A percentile compares a stretch with the other conserved stretches of the same genome.
phyloP scores from a whole-genome alignment of 2,329 filamentous ascomycete genomes.

The Aureobasidium sp. region DNA sequence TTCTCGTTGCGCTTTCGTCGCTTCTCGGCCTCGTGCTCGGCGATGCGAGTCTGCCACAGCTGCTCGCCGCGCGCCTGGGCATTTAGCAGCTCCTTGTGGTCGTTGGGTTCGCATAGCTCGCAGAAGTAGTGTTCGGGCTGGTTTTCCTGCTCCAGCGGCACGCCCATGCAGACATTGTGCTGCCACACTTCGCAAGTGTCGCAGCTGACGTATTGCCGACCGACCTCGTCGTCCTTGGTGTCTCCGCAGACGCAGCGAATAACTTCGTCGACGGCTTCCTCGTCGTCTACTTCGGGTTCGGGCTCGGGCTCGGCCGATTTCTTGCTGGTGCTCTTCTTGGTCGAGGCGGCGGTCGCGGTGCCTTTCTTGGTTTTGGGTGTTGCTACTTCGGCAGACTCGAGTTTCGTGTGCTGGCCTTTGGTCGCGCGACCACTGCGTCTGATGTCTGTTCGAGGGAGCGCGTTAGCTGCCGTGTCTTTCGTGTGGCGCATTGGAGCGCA shows the following conservation, averaged over 20 bases:
- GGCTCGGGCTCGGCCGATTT: constrained; percentile 36
- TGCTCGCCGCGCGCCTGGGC: constrained; percentile 72
- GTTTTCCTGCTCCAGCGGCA: constrained; percentile 65
- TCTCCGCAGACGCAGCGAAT: constrained; percentile 92
- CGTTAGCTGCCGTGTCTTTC: constrained; percentile 7
- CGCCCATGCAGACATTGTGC: constrained; percentile 90
- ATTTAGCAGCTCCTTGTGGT: constrained; percentile 71
- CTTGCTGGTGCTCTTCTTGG: constrained; percentile 37
- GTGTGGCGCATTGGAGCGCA: neutral
- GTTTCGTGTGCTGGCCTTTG: constrained; percentile 91
- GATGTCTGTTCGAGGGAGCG: constrained; percentile 57
- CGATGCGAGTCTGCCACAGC: constrained; percentile 67
- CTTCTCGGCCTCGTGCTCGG: constrained; percentile 49
- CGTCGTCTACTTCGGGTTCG: constrained; percentile 41
- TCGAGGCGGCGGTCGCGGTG: constrained; percentile 17
- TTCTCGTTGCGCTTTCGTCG: constrained; percentile 44
- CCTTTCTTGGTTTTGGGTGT: constrained; percentile 32
- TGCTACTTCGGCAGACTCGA: constrained; percentile 60
- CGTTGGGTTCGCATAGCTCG: constrained; percentile 75
- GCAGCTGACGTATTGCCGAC: constrained; percentile 91
- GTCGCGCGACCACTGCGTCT: constrained; percentile 91
- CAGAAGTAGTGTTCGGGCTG: constrained; percentile 83
- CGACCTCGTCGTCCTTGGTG: constrained; percentile 74
- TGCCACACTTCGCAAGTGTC: constrained; percentile 92
- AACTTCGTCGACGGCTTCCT: constrained; percentile 56